phyloP scores from a whole-genome alignment of 352 stramenopile genomes.

The Globisporangium camurandrum region DNA sequence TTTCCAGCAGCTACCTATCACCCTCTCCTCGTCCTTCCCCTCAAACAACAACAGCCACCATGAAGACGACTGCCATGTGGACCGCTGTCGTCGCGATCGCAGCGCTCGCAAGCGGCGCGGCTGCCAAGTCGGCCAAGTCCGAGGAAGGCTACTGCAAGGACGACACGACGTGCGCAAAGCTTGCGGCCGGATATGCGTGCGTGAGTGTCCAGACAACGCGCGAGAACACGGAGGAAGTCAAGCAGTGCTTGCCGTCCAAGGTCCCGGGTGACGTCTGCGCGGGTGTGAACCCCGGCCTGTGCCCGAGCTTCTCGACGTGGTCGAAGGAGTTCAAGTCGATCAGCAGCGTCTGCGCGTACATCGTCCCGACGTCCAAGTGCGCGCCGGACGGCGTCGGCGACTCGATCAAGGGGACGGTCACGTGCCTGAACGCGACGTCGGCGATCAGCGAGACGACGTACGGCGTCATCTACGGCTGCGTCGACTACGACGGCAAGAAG shows the following conservation, averaged over 20 bases:
- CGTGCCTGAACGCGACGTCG: slow-evolving; percentile 19
- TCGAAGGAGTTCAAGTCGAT: slow-evolving; percentile 52
- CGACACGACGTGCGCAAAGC: slow-evolving; percentile 31
- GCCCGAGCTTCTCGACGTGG: slow-evolving; percentile 73
- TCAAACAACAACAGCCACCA: slow-evolving; percentile 1
- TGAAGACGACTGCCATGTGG: slow-evolving; percentile 12
- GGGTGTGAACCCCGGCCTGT: slow-evolving; percentile 42
- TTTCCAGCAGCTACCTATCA: too few species aligned
- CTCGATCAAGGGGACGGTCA: slow-evolving; percentile 30
- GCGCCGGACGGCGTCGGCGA: slow-evolving; percentile 22
- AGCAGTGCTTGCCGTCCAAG: slow-evolving; percentile 65
- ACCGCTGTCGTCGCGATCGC: slow-evolving; percentile 10
- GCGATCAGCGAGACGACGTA: slow-evolving; percentile 18
- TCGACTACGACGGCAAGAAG: slow-evolving; percentile 60
- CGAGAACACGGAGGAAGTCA: slow-evolving; percentile 49
- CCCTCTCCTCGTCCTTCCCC: too few species aligned
- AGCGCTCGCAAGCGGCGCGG: slow-evolving; percentile 10
- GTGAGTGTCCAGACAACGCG: slow-evolving; percentile 77
- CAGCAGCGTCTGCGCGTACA: slow-evolving; percentile 62
- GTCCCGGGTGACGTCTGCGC: slow-evolving; percentile 47
- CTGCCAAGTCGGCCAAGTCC: slow-evolving; percentile 30
- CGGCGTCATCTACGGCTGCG: slow-evolving; percentile 69
- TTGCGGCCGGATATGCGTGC: slow-evolving; percentile 40
- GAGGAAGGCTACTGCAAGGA: slow-evolving; percentile 60
- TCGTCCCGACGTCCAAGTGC: slow-evolving; percentile 48